A percentile compares a stretch with the other conserved stretches of the same genome.
phyloP scores from a whole-genome alignment of 176 grass and related monocot genomes.

The Hordeum vulgare region DNA sequence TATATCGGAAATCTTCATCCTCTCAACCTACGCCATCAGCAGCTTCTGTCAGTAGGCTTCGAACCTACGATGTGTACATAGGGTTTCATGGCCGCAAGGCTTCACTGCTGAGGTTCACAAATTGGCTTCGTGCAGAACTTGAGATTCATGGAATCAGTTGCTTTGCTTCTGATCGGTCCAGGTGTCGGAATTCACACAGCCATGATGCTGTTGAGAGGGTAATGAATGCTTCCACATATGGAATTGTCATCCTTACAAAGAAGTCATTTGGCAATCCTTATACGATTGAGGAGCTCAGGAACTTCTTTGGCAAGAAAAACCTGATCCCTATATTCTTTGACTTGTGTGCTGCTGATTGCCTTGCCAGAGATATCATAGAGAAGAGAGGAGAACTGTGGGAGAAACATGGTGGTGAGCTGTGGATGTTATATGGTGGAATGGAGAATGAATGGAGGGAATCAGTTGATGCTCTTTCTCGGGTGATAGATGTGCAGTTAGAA shows the following conservation, averaged over 20 bases:
- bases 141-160: conserved; percentile 96
- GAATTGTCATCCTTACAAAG: conserved; percentile 86
- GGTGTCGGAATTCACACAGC: conserved; percentile 71
- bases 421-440: conserved; percentile 94
- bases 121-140: conserved; percentile 89
- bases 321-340: conserved; percentile 90
- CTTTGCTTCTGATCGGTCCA: conserved; percentile 79
- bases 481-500: conserved; percentile 72
- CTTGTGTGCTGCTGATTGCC: conserved; percentile 72
- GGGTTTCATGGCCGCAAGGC: conserved; percentile 88
- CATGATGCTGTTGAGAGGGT: conserved; percentile 69
- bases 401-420: conserved; percentile 92
- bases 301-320: conserved; percentile 77
- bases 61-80: conserved; percentile 85
- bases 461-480: conserved; percentile 74
- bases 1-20: conserved; percentile 35
- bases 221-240: conserved; percentile 89
- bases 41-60: conserved; percentile 46
- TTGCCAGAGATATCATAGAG: conserved; percentile 94
- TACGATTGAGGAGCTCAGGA: conserved; percentile 82
- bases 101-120: conserved; percentile 79
- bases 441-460: conserved; percentile 91
- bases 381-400: conserved; percentile 96
- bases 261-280: conserved; percentile 93
- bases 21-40: conserved; percentile 42